A percentile compares a stretch with the other conserved stretches of the same genome.
Conservation (phyloP, 2,329 filamentous ascomycete genomes). For the Aspergillus sergii region DNA sequence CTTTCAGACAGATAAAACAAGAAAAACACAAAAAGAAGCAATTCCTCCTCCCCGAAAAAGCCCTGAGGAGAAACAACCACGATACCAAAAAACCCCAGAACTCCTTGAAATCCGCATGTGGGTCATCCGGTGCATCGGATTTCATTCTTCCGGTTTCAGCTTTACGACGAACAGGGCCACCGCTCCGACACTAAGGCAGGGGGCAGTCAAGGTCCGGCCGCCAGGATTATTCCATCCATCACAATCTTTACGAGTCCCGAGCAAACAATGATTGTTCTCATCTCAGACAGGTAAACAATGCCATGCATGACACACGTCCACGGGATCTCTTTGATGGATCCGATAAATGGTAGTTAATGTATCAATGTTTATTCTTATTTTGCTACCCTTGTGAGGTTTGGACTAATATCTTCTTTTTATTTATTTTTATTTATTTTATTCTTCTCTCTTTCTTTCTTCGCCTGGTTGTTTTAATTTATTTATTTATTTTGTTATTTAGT, state of each 20-base stretch:
- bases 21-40: not conserved
- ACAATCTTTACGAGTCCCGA: not conserved
- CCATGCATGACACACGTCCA: not conserved
- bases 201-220: conserved; percentile 8
- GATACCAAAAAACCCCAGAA: not conserved
- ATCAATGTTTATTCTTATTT: not conserved
- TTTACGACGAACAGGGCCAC: conserved; percentile 15
- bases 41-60: not conserved
- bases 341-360: not conserved
- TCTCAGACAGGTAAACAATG: conserved; percentile 3
- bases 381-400: not conserved
- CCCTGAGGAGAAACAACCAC: too few relatives aligned
- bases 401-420: too few relatives aligned
- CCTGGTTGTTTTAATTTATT: not conserved
- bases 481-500: too few relatives aligned
- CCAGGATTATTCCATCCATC: conserved; percentile 10
- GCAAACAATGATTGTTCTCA: conserved; percentile 1
- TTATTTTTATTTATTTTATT: not conserved
- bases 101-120: not conserved
- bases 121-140: conserved; percentile 11
- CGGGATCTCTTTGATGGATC: not conserved
- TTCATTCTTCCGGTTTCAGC: conserved; percentile 27
- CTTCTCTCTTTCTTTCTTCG: too few relatives aligned
- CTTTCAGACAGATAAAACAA: not conserved
- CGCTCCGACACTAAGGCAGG: conserved; percentile 22